Base-by-base conservation (phyloP, 2,329 filamentous ascomycete species). In the Pestalotiopsis sp. region DNA sequence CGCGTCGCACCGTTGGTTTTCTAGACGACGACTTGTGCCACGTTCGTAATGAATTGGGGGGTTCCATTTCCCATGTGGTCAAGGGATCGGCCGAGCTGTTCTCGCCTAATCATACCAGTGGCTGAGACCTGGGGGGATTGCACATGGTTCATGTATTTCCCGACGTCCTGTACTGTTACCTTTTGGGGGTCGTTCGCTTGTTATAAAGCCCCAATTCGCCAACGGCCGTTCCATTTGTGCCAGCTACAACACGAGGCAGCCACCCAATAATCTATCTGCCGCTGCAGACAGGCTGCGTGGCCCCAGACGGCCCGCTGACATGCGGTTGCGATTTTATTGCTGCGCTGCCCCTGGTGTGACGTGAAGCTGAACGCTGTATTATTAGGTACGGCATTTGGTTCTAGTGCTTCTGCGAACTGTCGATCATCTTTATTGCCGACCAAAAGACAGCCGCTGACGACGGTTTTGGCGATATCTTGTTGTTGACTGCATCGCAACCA, bases 81-180 rank as follows among this genome's bases (percentile, higher is more conserved):
- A 38, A 14, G 17, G 36, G 11, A 27, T 36, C 59, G 25, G n/a
- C 59, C 59, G 59, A 61, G 31, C 25, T 31, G 27, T 61, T 61
- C 45, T 52, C 59, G 59, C 59, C 36, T 61, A 27, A 13, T 57
- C 52, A 56, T n/a, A 56, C 66, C 61, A 31, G 66, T 63, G 58
- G 66, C 66, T 67, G 66, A 67, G 66, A 67, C 67, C 20, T 45
- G 27, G 59, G 27, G 14, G 59, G 36, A 61, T 36, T 20, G 58
- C 9, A 45, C 3, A 17, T 45, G 41, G 41, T 45, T 14, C 41
- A 4, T 45, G 45, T n/a, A 52, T n/a, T 52, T 20, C 17, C 45
- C 45, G 45, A n/a, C n/a, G 17, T 45, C 39, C 14, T 17, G 39
- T 45, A 13, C n/a, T n/a, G n/a, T n/a, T n/a, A n/a, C 5, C 14